A percentile compares a stretch with the other conserved stretches of the same genome.
Evolutionary conservation across 352 stramenopile genomes (phyloP).

Genomic region (Pythium grandisporangium): DNA sequence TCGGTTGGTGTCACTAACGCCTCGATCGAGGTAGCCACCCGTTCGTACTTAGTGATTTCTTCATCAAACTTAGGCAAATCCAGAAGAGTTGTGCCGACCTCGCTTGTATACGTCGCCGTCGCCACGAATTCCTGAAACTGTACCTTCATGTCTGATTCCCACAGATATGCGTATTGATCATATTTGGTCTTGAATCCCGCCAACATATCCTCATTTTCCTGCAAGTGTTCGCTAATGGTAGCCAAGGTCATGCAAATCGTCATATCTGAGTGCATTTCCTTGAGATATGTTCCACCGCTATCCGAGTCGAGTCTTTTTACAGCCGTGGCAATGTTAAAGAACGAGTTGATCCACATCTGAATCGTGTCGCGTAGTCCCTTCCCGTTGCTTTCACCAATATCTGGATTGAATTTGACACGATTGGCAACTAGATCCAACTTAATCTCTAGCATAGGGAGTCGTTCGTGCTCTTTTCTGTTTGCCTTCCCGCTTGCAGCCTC

Average conservation of each 20-base stretch:
- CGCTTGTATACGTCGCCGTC: conserved; percentile 43
- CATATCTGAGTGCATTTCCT: conserved; percentile 96
- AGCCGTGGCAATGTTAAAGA: conserved; percentile 93
- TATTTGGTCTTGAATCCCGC: conserved; percentile 92
- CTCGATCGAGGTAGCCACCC: conserved; percentile 88
- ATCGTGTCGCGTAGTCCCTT: conserved; percentile 94
- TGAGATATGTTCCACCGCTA: conserved; percentile 93
- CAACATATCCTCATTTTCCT: conserved; percentile 91
- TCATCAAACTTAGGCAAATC: conserved; percentile 93
- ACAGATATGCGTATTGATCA: conserved; percentile 94
- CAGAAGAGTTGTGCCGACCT: conserved; percentile 83
- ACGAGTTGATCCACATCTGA: conserved; percentile 95
- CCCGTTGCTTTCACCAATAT: conserved; percentile 83
- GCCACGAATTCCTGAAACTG: conserved; percentile 92
- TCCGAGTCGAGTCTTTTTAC: conserved; percentile 95
- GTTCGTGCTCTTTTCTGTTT: conserved; percentile 27
- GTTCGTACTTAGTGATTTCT: conserved; percentile 94
- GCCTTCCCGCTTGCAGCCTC: conserved; percentile 19
- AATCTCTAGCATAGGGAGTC: conserved; percentile 95
- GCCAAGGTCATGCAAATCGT: conserved; percentile 92
- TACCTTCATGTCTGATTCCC: conserved; percentile 89
- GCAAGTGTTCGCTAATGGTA: conserved; percentile 89
- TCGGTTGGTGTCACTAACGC: conserved; percentile 86
- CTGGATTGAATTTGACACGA: conserved; percentile 83
- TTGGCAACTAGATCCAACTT: conserved; percentile 92